phyloP scores from a whole-genome alignment of 441 rosid genomes.

The Syzygium malaccense region DNA sequence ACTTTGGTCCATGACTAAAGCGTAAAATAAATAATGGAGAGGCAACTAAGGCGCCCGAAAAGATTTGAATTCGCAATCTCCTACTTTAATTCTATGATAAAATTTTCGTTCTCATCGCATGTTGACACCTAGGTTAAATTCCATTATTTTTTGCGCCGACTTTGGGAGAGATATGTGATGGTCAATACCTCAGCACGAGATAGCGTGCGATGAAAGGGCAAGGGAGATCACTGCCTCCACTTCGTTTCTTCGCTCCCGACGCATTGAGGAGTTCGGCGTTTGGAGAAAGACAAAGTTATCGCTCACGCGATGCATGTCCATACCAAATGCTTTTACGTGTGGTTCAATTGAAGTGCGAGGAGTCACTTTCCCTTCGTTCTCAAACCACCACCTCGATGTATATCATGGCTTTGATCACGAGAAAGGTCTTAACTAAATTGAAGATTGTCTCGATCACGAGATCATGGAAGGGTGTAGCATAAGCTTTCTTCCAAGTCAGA shows the following conservation, averaged over 20 bases:
- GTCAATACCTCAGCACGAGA: not conserved
- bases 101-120: no score
- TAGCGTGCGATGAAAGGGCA: not conserved
- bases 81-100: no score
- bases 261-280: not conserved
- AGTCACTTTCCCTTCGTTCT: not conserved
- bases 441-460: not conserved
- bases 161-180: not conserved
- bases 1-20: no score
- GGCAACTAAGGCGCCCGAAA: not conserved
- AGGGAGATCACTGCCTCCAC: no score
- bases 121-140: no score
- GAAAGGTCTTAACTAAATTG: not conserved
- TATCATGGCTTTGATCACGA: not conserved
- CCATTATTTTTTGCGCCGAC: no score
- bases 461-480: not conserved
- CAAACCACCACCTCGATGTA: not conserved
- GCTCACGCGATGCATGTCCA: not conserved
- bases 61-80: no score
- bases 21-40: not conserved
- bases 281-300: not conserved
- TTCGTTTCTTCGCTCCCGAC: no score
- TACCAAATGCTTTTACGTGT: not conserved
- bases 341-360: not conserved
- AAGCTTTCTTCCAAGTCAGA: not conserved